These are phyloP conservation scores for Chaetomium sp. DNA, from an alignment of 2,329 filamentous ascomycete species.

Conservation along the genomic window DNA sequence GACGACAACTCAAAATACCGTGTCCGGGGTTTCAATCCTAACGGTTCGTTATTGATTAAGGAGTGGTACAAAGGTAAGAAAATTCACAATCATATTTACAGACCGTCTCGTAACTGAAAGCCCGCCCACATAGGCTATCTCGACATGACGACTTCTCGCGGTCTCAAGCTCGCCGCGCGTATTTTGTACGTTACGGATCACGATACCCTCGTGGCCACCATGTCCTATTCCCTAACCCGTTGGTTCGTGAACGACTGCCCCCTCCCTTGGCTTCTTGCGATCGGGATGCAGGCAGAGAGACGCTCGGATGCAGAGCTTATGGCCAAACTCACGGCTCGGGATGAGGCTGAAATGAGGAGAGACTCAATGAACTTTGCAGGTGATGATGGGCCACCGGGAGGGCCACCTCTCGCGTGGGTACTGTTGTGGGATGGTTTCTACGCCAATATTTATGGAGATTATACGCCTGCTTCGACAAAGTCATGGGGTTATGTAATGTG, in stretches of 20 bases:
- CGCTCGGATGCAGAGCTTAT: background rate
- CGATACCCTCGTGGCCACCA: background rate
- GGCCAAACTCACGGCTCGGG: background rate
- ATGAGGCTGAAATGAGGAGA: conserved; percentile 1
- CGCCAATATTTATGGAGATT: background rate
- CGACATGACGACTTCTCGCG: background rate
- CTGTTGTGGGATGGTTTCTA: background rate
- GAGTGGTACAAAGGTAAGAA: background rate
- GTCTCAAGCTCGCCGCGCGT: background rate
- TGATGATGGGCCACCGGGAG: background rate
- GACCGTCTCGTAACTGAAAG: no score
- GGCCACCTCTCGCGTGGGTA: conserved; percentile 1
- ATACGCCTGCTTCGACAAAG: background rate
- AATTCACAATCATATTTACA: background rate
- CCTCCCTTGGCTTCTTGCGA: background rate
- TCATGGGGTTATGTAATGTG: conserved; percentile 4
- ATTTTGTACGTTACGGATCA: background rate
- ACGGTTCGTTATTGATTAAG: background rate
- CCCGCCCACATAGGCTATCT: background rate
- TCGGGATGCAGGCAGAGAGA: background rate
- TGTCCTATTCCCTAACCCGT: background rate
- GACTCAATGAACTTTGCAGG: conserved; percentile 1
- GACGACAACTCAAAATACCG: background rate
- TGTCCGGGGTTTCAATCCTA: background rate
- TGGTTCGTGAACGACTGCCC: background rate